These are phyloP conservation scores for Psilocybe sp. DNA, from an alignment of 768 basidiomycete genomes.

Conservation along the genomic window DNA sequence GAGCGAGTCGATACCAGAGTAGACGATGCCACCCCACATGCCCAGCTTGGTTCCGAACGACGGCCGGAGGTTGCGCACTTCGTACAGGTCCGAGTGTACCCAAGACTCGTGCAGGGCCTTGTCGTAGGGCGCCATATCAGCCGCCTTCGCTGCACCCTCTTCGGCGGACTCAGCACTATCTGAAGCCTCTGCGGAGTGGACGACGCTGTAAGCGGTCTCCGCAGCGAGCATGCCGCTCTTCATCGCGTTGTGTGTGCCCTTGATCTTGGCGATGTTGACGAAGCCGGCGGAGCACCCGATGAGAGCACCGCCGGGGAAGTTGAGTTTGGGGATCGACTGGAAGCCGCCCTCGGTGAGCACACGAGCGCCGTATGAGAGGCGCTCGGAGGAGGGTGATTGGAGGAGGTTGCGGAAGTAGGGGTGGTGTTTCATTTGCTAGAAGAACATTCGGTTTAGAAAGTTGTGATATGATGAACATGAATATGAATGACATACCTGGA, in stretches of 20 bases:
- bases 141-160: slow-evolving; percentile 19
- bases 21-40: slow-evolving; percentile 81
- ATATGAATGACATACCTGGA: slow-evolving; percentile 60
- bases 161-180: background rate
- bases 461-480: background rate
- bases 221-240: slow-evolving; percentile 98
- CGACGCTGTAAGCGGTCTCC: slow-evolving; percentile 54
- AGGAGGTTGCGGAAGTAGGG: slow-evolving; percentile 86
- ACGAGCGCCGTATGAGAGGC: slow-evolving; percentile 89
- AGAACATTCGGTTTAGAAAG: slow-evolving; percentile 1
- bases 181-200: slow-evolving; percentile 6
- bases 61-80: slow-evolving; percentile 89
- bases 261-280: slow-evolving; percentile 96
- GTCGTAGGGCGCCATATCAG: slow-evolving; percentile 77
- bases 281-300: slow-evolving; percentile 96
- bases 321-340: slow-evolving; percentile 80
- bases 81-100: slow-evolving; percentile 82
- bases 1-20: slow-evolving; percentile 86
- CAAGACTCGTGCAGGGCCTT: slow-evolving; percentile 69
- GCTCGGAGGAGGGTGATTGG: slow-evolving; percentile 55
- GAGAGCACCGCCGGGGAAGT: slow-evolving; percentile 93
- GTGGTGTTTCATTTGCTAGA: slow-evolving; percentile 87
- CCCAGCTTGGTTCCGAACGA: slow-evolving; percentile 82
- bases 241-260: slow-evolving; percentile 99
- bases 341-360: slow-evolving; percentile 91